Evolutionary conservation across 495 filamentous ascomycete species (phyloP).

Genomic region (Neurospora tetraspora): DNA sequence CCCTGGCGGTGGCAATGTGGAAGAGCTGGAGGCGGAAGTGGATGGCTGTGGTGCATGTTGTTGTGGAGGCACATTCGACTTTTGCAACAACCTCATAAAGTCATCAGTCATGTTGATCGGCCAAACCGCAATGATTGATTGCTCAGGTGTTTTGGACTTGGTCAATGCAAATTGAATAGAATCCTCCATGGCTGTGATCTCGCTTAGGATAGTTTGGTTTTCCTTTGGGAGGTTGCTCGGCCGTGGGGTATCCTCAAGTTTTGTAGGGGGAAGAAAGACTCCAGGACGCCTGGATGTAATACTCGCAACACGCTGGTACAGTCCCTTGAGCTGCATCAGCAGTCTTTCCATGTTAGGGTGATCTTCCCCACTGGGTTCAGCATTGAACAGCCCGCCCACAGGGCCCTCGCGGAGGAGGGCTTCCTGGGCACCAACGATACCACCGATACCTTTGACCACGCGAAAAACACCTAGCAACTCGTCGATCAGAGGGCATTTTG

Average conservation of each 20-base stretch:
- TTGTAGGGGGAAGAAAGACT: background rate
- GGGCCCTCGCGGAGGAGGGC: constrained; percentile 8
- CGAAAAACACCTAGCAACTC: constrained; percentile 15
- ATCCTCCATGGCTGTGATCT: background rate
- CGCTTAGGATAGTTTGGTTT: constrained; percentile 3
- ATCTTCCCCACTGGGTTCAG: background rate
- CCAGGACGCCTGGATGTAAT: background rate
- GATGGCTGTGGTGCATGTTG: background rate
- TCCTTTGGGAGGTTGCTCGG: background rate
- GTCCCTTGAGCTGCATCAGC: constrained; percentile 1
- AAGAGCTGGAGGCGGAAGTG: background rate
- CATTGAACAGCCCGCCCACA: constrained; percentile 7
- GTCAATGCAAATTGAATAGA: constrained; percentile 2
- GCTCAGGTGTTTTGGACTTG: constrained; percentile 7
- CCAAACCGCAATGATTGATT: constrained; percentile 16
- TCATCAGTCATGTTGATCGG: constrained; percentile 14
- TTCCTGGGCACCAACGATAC: constrained; percentile 10
- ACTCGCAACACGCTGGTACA: background rate
- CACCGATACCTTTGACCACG: constrained; percentile 16
- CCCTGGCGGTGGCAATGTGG: background rate
- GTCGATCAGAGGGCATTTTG: constrained; percentile 8
- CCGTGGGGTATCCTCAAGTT: background rate
- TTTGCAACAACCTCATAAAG: constrained; percentile 8
- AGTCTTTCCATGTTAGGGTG: constrained; percentile 1
- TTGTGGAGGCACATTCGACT: background rate